phyloP scores from a whole-genome alignment of 257 asterid genomes.

The Solanum virginianum region DNA sequence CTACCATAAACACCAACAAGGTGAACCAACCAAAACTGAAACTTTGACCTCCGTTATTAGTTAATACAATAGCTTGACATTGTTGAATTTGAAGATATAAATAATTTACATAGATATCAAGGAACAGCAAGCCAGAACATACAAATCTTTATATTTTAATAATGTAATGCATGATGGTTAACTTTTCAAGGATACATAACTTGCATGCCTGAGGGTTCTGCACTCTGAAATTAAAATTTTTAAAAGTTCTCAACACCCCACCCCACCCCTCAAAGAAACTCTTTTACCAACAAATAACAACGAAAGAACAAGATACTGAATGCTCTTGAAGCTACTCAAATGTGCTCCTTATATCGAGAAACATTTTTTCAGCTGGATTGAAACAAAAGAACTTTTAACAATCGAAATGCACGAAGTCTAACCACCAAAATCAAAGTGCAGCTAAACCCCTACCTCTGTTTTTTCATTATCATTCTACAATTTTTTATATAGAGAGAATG shows the following conservation, averaged over 20 bases:
- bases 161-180: not conserved
- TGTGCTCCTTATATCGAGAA: not conserved
- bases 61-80: not conserved
- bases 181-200: not conserved
- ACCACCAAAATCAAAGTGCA: not conserved
- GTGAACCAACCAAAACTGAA: not conserved
- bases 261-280: no score
- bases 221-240: not conserved
- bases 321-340: not conserved
- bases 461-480: not conserved
- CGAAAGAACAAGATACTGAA: not conserved
- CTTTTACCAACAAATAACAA: not conserved
- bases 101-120: not conserved
- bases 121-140: not conserved
- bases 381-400: not conserved
- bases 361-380: not conserved
- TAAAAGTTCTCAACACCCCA: not conserved
- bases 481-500: not conserved
- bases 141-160: not conserved
- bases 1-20: not conserved
- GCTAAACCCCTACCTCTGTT: not conserved
- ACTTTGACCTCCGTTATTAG: not conserved
- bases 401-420: not conserved
- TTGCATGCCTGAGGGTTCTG: not conserved
- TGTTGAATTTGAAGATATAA: not conserved